Base-by-base conservation (phyloP, 352 stramenopile genomes). In the Blastocystis sp. region DNA sequence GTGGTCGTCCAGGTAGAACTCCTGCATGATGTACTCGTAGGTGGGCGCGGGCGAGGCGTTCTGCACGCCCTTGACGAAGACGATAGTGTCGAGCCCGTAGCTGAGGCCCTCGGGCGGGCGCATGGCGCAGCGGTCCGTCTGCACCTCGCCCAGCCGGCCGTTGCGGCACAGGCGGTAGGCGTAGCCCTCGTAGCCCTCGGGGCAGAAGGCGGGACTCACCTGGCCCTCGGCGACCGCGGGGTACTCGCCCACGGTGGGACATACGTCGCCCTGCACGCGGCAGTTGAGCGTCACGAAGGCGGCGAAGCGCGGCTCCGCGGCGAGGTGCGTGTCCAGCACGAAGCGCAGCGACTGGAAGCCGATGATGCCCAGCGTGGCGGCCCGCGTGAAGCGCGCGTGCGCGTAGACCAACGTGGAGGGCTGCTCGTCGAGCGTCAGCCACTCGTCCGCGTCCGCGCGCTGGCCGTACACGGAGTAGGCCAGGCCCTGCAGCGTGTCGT, bases 111-210 rank as follows among this genome's bases (percentile, higher is more conserved):
- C 74, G 28, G 74, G 74, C 11, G 11, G 53, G 21, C 45, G 65
- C n/a, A 23, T 21, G 1, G 41, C 5, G 53, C 74, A 84, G 52
- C 48, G 53, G 41, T 84, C 74, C 48, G 10, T 4, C 10, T 70
- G n/a, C 17, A 84, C 40, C 2, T 84, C 74, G 59, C 52, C 28
- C 21, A 84, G 53, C n/a, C 21, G 23, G n/a, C 74, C 74, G 45
- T 84, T 52, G 2, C 21, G 34, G 48, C 74, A 84, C n/a, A 67
- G 2, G 14, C 74, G 74, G 45, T 84, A 84, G 40, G 74, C 48
- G 43, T 84, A 84, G 11, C 74, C 74, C 19, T n/a, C 52, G 61
- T 52, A 67, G n/a, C 53, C 74, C 5, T 53, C 9, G 17, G 53
- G 34, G 48, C 74, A 84, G 9, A 48, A 14, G 21, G 34, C 40